Conservation (phyloP, 2,329 filamentous ascomycete genomes). For the Lachnellula suecica region DNA sequence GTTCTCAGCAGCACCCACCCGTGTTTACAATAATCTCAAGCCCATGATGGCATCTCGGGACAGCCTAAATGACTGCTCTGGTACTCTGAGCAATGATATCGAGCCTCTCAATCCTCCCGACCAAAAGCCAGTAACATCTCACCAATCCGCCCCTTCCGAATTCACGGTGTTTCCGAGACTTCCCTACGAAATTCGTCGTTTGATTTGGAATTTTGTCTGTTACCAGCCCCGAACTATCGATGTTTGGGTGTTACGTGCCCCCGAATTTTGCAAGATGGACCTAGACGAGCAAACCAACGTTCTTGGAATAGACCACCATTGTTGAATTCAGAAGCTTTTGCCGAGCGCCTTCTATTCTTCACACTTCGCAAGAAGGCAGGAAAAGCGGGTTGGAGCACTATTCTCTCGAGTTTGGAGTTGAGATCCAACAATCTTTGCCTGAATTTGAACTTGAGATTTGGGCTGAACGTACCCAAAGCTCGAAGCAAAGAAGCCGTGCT, state of each 20-base stretch:
- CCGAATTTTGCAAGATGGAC: neutral
- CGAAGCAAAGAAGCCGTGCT: too few relatives aligned
- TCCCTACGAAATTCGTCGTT: neutral
- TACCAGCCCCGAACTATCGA: neutral
- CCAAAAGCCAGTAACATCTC: neutral
- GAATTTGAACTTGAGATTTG: too few relatives aligned
- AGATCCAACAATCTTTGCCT: too few relatives aligned
- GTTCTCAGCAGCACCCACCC: too few relatives aligned
- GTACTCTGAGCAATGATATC: too few relatives aligned
- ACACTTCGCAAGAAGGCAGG: neutral
- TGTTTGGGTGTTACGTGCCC: neutral
- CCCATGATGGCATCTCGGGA: too few relatives aligned
- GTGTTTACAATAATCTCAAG: too few relatives aligned
- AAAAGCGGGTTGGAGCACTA: neutral
- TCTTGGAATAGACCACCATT: neutral
- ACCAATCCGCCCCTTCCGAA: too few relatives aligned
- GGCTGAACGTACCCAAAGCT: too few relatives aligned
- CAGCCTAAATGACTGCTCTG: too few relatives aligned
- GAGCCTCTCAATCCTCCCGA: too few relatives aligned
- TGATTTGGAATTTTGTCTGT: neutral
- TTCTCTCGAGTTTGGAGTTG: neutral
- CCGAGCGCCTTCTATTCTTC: neutral
- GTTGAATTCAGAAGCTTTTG: neutral
- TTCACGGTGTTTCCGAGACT: neutral
- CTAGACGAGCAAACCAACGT: neutral